A percentile compares a stretch with the other conserved stretches of the same genome.
These are phyloP conservation scores for Auriscalpium orientale DNA, from an alignment of 768 basidiomycete species.

Conservation along the genomic window DNA sequence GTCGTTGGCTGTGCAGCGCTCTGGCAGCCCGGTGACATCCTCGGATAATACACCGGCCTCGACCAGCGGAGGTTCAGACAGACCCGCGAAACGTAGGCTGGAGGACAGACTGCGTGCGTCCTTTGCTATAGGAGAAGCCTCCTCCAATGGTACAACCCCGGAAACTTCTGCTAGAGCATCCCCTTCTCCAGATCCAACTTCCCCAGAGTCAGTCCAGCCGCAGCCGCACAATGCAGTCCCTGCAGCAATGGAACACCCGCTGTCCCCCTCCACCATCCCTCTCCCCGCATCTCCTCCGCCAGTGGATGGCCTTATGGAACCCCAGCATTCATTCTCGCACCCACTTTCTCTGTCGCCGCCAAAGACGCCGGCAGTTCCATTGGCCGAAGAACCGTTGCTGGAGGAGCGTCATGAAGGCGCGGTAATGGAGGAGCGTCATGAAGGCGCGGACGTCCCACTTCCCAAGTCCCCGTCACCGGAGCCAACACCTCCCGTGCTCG, in stretches of 20 bases:
- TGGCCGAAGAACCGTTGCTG: too few relatives aligned
- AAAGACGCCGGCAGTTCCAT: neutral
- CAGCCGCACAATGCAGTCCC: too few relatives aligned
- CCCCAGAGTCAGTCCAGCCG: too few relatives aligned
- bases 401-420: neutral
- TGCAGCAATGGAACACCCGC: constrained; percentile 21
- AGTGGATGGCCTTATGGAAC: neutral
- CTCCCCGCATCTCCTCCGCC: constrained; percentile 10
- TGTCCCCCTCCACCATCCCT: constrained; percentile 14
- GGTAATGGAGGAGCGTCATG: neutral
- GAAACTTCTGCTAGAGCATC: constrained; percentile 34
- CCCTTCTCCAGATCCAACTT: constrained; percentile 25
- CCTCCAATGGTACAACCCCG: constrained; percentile 38
- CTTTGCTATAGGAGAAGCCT: constrained; percentile 50
- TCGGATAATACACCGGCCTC: constrained; percentile 7
- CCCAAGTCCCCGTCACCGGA: neutral
- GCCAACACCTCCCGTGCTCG: neutral
- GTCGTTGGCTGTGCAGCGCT: constrained; percentile 47
- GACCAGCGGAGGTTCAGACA: constrained; percentile 19
- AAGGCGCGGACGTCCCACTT: constrained; percentile 4
- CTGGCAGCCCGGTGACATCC: constrained; percentile 29
- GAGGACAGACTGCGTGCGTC: constrained; percentile 75
- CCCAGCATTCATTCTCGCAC: neutral
- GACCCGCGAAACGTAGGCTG: constrained; percentile 46
- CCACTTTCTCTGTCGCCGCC: neutral